Evolutionary conservation across 2,329 filamentous ascomycete species (phyloP).

Genomic region (Davidsoniella australis): DNA sequence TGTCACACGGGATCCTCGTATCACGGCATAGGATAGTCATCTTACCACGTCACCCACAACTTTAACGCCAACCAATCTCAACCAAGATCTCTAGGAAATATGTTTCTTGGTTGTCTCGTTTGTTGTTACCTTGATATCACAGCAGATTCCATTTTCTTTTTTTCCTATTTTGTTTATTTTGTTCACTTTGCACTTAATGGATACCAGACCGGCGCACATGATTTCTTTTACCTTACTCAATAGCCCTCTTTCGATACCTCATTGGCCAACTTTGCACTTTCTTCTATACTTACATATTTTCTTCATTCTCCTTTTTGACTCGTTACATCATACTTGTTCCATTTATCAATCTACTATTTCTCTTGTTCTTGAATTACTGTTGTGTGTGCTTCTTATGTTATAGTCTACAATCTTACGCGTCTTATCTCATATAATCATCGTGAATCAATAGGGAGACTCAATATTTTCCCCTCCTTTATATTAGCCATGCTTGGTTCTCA

Average conservation of each 20-base stretch:
- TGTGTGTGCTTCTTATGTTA: no score
- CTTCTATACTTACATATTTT: background rate
- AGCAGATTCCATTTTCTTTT: background rate
- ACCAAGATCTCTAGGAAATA: background rate
- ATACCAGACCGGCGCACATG: conserved; percentile 8
- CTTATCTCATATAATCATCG: no score
- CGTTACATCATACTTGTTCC: background rate
- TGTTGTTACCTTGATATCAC: background rate
- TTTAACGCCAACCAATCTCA: no score
- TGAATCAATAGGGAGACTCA: no score
- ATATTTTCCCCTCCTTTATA: no score
- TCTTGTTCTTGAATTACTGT: background rate
- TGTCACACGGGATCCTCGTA: no score
- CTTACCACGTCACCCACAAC: background rate
- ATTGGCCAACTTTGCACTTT: background rate
- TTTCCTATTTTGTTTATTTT: background rate
- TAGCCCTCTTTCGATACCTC: conserved; percentile 2
- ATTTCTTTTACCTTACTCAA: conserved; percentile 2
- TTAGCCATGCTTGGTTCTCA: no score
- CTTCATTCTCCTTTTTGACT: background rate
- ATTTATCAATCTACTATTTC: background rate
- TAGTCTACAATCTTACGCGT: no score
- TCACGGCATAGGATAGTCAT: background rate
- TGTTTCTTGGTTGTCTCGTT: background rate
- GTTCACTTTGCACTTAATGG: conserved; percentile 6